These are phyloP conservation scores for Viola pubescens DNA, from an alignment of 441 rosid genomes.

Conservation along the genomic window DNA sequence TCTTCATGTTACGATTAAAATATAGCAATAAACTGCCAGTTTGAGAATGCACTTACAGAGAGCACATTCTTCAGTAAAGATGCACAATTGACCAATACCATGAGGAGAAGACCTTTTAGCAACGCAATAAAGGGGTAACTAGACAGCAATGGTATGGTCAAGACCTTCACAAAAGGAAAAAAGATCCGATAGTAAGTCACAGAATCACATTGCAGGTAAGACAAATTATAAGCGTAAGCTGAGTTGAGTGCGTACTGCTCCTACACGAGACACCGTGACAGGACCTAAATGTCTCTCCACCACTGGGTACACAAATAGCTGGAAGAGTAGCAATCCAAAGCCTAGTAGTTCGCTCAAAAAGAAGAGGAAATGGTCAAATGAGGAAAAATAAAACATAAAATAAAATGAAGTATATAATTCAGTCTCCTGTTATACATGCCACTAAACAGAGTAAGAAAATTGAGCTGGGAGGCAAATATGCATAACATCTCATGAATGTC, in stretches of 20 bases:
- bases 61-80: slow-evolving; percentile 56
- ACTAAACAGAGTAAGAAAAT: too few relatives aligned
- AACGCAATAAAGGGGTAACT: slow-evolving; percentile 54
- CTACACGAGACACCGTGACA: slow-evolving; percentile 34
- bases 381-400: too few relatives aligned
- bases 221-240: background rate
- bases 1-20: too few relatives aligned
- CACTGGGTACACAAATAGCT: slow-evolving; percentile 43
- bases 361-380: too few relatives aligned
- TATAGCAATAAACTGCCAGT: too few relatives aligned
- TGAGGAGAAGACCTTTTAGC: slow-evolving; percentile 54
- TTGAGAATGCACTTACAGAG: slow-evolving; percentile 37
- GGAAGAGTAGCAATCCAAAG: slow-evolving; percentile 61
- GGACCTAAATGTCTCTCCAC: slow-evolving; percentile 57
- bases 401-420: too few relatives aligned
- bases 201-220: background rate
- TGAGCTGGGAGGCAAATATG: too few relatives aligned
- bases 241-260: slow-evolving; percentile 38
- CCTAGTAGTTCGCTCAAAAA: slow-evolving; percentile 31
- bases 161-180: slow-evolving; percentile 31
- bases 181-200: slow-evolving; percentile 1
- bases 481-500: too few relatives aligned
- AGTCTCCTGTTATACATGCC: too few relatives aligned
- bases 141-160: slow-evolving; percentile 49
- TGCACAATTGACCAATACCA: slow-evolving; percentile 47